Evolutionary conservation across 169 alveolate genomes (phyloP).

Genomic region (Plasmodium vivax): DNA sequence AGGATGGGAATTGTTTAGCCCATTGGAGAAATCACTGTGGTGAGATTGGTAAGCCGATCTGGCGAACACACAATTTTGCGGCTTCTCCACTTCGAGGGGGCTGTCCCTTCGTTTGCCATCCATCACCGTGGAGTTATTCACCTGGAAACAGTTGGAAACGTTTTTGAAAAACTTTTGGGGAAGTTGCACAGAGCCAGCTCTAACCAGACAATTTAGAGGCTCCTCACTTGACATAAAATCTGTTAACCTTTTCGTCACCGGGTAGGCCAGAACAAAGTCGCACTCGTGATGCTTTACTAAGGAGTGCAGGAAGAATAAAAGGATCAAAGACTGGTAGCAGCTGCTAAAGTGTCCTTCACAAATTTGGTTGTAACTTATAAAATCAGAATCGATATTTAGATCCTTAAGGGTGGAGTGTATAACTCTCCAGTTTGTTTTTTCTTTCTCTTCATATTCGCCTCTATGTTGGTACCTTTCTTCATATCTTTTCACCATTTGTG

Average conservation of each 20-base stretch:
- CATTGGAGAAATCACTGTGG: background rate
- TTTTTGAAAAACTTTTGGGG: slow-evolving; percentile 31
- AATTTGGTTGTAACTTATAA: slow-evolving; percentile 30
- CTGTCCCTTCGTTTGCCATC: background rate
- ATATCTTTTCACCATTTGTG: slow-evolving; percentile 40
- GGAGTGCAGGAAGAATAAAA: slow-evolving; percentile 74
- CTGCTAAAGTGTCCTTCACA: slow-evolving; percentile 16
- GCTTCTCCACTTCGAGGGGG: background rate
- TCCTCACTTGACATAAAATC: slow-evolving; percentile 78
- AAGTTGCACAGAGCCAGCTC: slow-evolving; percentile 74
- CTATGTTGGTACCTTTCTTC: background rate
- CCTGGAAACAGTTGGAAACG: background rate
- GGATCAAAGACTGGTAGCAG: slow-evolving; percentile 75
- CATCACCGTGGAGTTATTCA: background rate
- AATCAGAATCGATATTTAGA: slow-evolving; percentile 61
- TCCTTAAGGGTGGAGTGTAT: slow-evolving; percentile 41
- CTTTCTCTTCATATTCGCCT: slow-evolving; percentile 12
- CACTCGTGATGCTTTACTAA: slow-evolving; percentile 77
- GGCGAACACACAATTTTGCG: background rate
- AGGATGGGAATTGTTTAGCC: background rate
- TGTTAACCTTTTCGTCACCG: slow-evolving; percentile 44
- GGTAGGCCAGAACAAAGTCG: slow-evolving; percentile 74
- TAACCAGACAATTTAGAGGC: slow-evolving; percentile 75
- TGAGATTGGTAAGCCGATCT: background rate
- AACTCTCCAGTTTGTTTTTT: slow-evolving; percentile 60